Evolutionary conservation across 2,329 filamentous ascomycete genomes (phyloP).

Genomic region (Cadophora luteo-olivacea): DNA sequence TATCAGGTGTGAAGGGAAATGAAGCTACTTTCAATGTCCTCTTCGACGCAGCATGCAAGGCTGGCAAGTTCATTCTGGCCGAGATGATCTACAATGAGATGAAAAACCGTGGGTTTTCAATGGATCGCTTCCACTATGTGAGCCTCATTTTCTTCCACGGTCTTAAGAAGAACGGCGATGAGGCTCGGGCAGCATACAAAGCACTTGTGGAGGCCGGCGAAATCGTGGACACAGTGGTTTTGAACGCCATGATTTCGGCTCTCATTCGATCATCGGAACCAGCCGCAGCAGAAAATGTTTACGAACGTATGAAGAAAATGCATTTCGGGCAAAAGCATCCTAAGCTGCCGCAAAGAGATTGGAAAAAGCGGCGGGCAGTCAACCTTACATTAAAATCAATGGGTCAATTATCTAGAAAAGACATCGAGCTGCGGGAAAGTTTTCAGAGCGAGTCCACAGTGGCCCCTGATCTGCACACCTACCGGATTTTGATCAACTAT

Average conservation of each 20-base stretch:
- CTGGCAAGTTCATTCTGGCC: constrained; percentile 82
- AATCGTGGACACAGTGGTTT: constrained; percentile 83
- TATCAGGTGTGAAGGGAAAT: constrained; percentile 68
- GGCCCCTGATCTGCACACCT: constrained; percentile 79
- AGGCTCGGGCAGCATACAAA: constrained; percentile 77
- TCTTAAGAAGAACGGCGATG: constrained; percentile 73
- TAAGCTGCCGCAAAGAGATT: constrained; percentile 46
- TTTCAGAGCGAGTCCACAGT: constrained; percentile 70
- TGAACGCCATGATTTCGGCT: constrained; percentile 86
- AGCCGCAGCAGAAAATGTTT: constrained; percentile 78
- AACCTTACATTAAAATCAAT: constrained; percentile 65
- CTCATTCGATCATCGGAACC: constrained; percentile 80
- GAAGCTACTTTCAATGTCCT: constrained; percentile 92
- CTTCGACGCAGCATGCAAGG: constrained; percentile 86
- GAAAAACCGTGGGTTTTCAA: constrained; percentile 67
- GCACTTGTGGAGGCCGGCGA: constrained; percentile 86
- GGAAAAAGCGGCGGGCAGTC: constrained; percentile 46
- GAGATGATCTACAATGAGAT: constrained; percentile 88
- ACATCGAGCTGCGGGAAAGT: constrained; percentile 58
- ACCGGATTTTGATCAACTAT: constrained; percentile 78
- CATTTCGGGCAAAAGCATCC: constrained; percentile 33
- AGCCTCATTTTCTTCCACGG: constrained; percentile 86
- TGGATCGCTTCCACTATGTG: constrained; percentile 82
- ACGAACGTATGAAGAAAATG: constrained; percentile 77
- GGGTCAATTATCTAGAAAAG: constrained; percentile 57